Base-by-base conservation (phyloP, 306 rosid species). In the Rubus idaeus region DNA sequence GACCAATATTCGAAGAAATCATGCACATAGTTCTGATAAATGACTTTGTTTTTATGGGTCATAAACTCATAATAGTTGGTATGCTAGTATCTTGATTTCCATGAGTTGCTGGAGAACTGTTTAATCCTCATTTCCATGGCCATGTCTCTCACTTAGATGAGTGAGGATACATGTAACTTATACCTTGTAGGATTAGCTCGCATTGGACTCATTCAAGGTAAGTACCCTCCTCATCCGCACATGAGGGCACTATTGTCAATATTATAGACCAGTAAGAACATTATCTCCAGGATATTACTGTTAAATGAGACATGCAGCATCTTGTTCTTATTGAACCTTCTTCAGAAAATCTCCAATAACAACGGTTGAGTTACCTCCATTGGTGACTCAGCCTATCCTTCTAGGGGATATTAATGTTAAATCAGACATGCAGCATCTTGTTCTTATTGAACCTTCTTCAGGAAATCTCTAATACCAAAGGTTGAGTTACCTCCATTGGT, bases 81-180 rank as follows among this genome's bases (percentile, higher is more conserved):
- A 71, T 71, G 47, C 10, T 5, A 51, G 18, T 71, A 4, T 18
- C 40, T 45, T 21, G 21, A 26, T 11, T 49, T 49, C 18, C 14
- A 5, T 61, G 64, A 41, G 26, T 70, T 70, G 61, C 30, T 30
- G 14, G 10, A 10, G 75, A 9, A 12, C 35, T 5, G 62, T 37
- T 71, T 51, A 18, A 35, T 52, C 49, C 75, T 71, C 49, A 52
- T 18, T 18, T 61, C 42, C 42, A 61, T 61, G n/a, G 40, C 66
- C 12, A 4, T 56, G 37, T 21, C 63, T 56, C 35, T 57, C 16
- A 57, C 37, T 56, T 57, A 57, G 63, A 57, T 14, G 30, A 21
- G 30, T n/a, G 6, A 57, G 63, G 63, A 10, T 58, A 5, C 44
- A 35, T 62, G 10, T 6, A 20, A 35, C 13, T 62, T 62, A 13